These are phyloP conservation scores for Lantana camara DNA, from an alignment of 257 asterid species.

Conservation along the genomic window DNA sequence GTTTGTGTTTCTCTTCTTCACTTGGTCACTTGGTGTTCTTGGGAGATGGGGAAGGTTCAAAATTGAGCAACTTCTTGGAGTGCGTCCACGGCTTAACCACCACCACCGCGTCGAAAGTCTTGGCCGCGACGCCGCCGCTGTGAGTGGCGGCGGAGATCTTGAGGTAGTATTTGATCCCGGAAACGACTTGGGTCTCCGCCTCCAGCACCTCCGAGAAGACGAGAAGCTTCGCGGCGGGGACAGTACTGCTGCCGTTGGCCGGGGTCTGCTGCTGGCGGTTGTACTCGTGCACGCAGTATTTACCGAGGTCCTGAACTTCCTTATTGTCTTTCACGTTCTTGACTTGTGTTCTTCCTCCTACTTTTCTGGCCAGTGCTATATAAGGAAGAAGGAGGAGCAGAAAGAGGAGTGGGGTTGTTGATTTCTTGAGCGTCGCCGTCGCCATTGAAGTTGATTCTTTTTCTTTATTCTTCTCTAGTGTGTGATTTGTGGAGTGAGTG, in stretches of 20 bases:
- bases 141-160: constrained; percentile 43
- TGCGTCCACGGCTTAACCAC: constrained; percentile 56
- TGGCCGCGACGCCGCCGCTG: constrained; percentile 15
- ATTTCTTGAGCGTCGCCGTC: neutral
- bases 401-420: neutral
- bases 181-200: constrained; percentile 77
- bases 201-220: constrained; percentile 51
- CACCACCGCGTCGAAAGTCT: constrained; percentile 55
- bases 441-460: neutral
- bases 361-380: constrained; percentile 27
- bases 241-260: constrained; percentile 23
- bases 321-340: constrained; percentile 49
- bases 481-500: neutral
- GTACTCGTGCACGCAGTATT: constrained; percentile 58
- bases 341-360: constrained; percentile 49
- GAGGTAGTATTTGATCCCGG: constrained; percentile 73
- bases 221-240: constrained; percentile 23
- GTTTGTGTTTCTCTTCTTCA: too few relatives aligned
- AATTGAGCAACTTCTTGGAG: constrained; percentile 40
- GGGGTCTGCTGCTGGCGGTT: constrained; percentile 28
- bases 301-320: constrained; percentile 62
- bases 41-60: constrained; percentile 41
- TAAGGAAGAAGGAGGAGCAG: neutral
- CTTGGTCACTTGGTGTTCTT: constrained; percentile 21
- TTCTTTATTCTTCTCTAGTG: too few relatives aligned